Conservation (phyloP, 331 rosid genomes). For the Ulmus americana region DNA sequence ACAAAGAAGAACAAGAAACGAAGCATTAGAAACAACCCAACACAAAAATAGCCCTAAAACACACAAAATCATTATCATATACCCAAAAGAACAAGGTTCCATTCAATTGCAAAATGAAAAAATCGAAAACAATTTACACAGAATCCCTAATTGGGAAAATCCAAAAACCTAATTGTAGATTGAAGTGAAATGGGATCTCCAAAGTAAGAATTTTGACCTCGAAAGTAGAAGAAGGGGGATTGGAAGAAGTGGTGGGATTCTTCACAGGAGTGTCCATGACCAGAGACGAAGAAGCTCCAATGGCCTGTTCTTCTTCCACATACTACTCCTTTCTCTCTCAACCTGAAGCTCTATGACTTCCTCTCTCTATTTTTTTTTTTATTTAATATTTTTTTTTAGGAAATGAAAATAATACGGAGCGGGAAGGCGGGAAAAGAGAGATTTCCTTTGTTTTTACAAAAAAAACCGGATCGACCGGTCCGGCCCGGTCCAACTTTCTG, state of each 20-base stretch:
- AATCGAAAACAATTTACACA: neutral
- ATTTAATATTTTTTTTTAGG: neutral
- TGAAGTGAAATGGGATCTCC: neutral
- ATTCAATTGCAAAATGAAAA: neutral
- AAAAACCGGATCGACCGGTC: no score
- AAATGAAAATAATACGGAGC: constrained; percentile 3
- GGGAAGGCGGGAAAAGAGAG: constrained; percentile 25
- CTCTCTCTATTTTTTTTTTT: neutral
- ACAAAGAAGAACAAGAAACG: neutral
- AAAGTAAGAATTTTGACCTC: constrained; percentile 24
- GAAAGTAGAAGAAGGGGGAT: constrained; percentile 19
- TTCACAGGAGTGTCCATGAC: constrained; percentile 36
- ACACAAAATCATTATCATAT: neutral
- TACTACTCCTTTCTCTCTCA: constrained; percentile 4
- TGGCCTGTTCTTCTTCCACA: neutral
- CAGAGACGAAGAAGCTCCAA: constrained; percentile 2
- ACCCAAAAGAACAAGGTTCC: neutral
- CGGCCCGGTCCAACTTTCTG: no score
- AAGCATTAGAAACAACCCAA: neutral
- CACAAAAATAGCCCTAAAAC: neutral
- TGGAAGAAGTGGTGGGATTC: constrained; percentile 16
- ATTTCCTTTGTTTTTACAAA: neutral
- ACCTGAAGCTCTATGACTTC: neutral
- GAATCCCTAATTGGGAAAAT: neutral
- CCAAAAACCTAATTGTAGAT: neutral